Evolutionary conservation across 2,329 filamentous ascomycete genomes (phyloP), one percentile per base, ranked within the genome.

Genomic region (Phialocephala sp.): DNA sequence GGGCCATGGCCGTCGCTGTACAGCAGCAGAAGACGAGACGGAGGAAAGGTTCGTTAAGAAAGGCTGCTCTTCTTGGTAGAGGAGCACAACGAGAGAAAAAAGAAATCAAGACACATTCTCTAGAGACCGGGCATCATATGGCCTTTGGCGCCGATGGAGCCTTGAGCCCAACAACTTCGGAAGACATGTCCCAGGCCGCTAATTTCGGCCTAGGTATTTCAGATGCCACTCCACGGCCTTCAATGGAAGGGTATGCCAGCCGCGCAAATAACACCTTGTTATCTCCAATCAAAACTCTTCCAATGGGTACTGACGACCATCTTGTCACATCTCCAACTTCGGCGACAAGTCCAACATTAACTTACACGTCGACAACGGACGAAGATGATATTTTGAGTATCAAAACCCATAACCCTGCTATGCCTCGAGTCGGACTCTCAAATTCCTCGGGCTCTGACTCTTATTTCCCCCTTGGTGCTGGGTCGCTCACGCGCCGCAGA

Each of bases 31-130:
- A 78, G 76, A 87, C 87, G 56, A 83, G 93, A 63, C 89, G 89
- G 72, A 87, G 94, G 66, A 91, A 91, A 76, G 93, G 93, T 4
- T 97, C 94, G 12, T 82, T 97, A 76, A 87, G 94, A 66, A 97
- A 97, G 79, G 92, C 92, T 12, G 93, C 93, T 32, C 82, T 97
- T 58, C 83, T 97, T 20, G 92, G 92, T 18, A 90, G 91, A 68
- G 89, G 90, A 67, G 87, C 84, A 62, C 88, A 86, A 76, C 83
- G 85, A 66, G 87, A 87, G 71, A 83, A 79, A 73, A 85, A 80
- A 70, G 87, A 88, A 63, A 79, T 77, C 63, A 85, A 81, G 62
- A 61, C 65, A 27, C 66, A 69, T 18, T 68, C 74, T 72, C 62
- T 76, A 68, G 69, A 79, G 68, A 70, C 77, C 68, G 64, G 72